Evolutionary conservation across 2,329 filamentous ascomycete genomes (phyloP).

Genomic region (Aureobasidium namibiae): DNA sequence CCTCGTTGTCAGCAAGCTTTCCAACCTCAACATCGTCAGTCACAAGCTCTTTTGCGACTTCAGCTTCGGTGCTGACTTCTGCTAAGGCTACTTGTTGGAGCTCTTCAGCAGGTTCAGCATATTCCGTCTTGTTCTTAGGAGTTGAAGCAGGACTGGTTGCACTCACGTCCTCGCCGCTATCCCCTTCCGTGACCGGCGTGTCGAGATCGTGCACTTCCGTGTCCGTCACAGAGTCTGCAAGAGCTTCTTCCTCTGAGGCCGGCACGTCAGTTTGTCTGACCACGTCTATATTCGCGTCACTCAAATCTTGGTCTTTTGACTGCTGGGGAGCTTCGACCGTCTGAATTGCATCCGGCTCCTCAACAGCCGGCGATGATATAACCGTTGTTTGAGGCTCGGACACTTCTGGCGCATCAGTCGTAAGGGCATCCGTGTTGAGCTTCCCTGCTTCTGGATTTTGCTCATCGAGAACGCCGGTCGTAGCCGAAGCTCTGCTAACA

Average conservation of each 20-base stretch:
- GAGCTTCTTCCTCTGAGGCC: neutral
- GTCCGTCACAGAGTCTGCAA: no score
- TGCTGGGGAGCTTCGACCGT: no score
- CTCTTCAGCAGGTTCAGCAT: neutral
- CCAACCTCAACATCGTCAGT: neutral
- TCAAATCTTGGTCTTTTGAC: neutral
- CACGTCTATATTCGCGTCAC: neutral
- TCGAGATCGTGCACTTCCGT: no score
- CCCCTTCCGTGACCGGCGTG: no score
- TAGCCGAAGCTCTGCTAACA: neutral
- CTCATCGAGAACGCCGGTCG: neutral
- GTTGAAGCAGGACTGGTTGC: neutral
- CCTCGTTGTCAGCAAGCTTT: neutral
- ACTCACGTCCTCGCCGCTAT: no score
- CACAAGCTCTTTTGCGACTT: neutral
- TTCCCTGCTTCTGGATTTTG: neutral
- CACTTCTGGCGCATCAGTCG: neutral
- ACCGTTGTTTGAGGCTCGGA: neutral
- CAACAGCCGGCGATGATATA: neutral
- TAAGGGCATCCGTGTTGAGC: neutral
- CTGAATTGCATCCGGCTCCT: neutral
- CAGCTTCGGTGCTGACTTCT: no score
- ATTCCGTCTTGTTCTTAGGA: neutral
- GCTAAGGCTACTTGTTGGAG: no score
- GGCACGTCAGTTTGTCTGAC: neutral